phyloP scores from a whole-genome alignment of 371 early-diverging fungal genomes.

The Phascolomyces articulosus region DNA sequence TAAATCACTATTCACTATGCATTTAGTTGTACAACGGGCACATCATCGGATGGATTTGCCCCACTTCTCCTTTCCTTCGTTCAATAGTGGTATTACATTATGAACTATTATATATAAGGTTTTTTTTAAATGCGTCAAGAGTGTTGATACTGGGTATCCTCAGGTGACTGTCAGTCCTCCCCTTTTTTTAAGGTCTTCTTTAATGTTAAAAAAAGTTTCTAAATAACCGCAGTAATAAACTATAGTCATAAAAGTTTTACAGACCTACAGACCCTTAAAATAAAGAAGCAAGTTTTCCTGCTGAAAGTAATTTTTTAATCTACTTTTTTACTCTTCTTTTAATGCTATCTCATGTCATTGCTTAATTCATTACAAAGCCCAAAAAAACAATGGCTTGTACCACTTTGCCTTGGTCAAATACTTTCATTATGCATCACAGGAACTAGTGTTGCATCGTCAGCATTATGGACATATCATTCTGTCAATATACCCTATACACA shows the following conservation, averaged over 20 bases:
- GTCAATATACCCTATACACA: slow-evolving; percentile 48
- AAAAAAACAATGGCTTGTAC: slow-evolving; percentile 19
- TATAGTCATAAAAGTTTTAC: too few relatives aligned
- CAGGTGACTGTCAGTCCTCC: slow-evolving; percentile 1
- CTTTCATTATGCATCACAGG: slow-evolving; percentile 49
- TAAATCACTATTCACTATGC: too few relatives aligned
- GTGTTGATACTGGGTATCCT: background rate
- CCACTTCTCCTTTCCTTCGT: too few relatives aligned
- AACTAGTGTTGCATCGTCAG: slow-evolving; percentile 46
- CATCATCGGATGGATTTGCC: too few relatives aligned
- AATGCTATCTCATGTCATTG: background rate
- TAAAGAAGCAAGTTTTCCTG: background rate
- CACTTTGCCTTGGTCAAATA: slow-evolving; percentile 40
- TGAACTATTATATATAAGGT: too few relatives aligned
- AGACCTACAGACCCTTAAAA: background rate
- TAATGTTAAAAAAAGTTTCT: background rate
- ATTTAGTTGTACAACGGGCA: too few relatives aligned
- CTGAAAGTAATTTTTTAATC: too few relatives aligned
- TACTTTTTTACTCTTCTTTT: too few relatives aligned
- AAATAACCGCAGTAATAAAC: too few relatives aligned
- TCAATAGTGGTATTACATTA: too few relatives aligned
- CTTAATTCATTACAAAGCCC: background rate
- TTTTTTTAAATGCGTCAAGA: background rate
- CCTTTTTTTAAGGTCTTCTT: too few relatives aligned
- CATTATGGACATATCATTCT: slow-evolving; percentile 36